phyloP scores from a whole-genome alignment of 75 land plant species.

The Selaginella tamariscina region DNA sequence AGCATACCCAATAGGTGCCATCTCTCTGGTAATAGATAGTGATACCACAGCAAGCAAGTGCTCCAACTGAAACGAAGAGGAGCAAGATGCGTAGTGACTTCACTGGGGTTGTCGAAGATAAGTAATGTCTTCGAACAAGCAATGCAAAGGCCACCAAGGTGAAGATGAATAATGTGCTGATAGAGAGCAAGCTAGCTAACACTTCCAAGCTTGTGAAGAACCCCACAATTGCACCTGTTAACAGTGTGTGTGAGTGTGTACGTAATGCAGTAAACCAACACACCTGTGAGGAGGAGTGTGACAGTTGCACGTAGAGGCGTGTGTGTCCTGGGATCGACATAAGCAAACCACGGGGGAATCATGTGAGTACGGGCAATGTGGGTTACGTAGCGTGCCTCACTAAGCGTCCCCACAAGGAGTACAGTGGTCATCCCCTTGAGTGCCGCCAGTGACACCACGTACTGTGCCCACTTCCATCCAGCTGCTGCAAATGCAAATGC shows the following conservation, averaged over 20 bases:
- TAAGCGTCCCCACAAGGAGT: constrained; percentile 45
- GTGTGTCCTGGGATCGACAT: constrained; percentile 44
- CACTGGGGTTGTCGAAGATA: too few species aligned
- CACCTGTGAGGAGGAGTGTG: too few species aligned
- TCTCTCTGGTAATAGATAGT: too few species aligned
- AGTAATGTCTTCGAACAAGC: constrained; percentile 60
- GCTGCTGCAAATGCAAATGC: constrained; percentile 42
- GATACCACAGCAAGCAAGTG: too few species aligned
- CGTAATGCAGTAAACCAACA: too few species aligned
- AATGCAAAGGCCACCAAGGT: constrained; percentile 59
- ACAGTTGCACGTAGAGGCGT: constrained; percentile 65
- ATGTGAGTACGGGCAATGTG: constrained; percentile 77
- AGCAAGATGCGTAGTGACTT: too few species aligned
- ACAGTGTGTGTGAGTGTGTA: constrained; percentile 22
- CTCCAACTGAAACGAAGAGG: too few species aligned
- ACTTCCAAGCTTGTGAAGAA: constrained; percentile 62
- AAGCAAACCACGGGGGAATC: constrained; percentile 63
- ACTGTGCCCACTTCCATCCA: constrained; percentile 80
- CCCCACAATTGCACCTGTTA: constrained; percentile 29
- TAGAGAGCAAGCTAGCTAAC: constrained; percentile 43
- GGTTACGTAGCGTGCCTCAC: constrained; percentile 61
- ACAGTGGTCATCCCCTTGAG: constrained; percentile 78
- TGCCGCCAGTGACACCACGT: constrained; percentile 57
- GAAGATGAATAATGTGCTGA: constrained; percentile 71
- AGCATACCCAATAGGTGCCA: too few species aligned